Conservation (phyloP, 2,329 filamentous ascomycete genomes). For the Pseudogymnoascus sp. region DNA sequence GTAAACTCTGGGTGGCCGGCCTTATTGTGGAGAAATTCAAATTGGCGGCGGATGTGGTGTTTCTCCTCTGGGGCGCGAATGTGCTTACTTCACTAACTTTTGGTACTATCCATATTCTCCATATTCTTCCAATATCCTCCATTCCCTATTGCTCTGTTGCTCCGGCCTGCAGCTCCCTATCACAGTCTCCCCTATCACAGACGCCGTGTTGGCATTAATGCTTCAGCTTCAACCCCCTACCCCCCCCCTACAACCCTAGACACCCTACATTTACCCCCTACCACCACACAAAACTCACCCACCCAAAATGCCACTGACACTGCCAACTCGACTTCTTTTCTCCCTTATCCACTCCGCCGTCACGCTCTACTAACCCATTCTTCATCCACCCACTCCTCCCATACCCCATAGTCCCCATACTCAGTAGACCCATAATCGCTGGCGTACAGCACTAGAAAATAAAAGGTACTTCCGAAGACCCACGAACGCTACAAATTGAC, state of each 20-base stretch:
- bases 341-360: not conserved
- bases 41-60: constrained; percentile 3
- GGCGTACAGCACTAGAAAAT: not conserved
- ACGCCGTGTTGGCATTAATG: not conserved
- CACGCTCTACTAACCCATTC: not conserved
- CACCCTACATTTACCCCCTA: not conserved
- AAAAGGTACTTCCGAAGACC: not conserved
- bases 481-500: not conserved
- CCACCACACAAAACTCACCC: not conserved
- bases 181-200: not conserved
- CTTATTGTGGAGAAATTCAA: constrained; percentile 9
- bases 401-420: not conserved
- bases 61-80: not conserved
- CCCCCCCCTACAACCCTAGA: not conserved
- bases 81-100: not conserved
- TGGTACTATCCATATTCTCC: not conserved
- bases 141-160: not conserved
- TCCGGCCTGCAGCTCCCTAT: not conserved
- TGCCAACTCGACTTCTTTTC: not conserved
- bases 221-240: not conserved
- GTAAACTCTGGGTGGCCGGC: not conserved
- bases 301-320: not conserved
- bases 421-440: not conserved
- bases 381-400: not conserved
- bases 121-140: not conserved